A percentile compares a stretch with the other conserved stretches of the same genome.
These are phyloP conservation scores for Candida yuanshanica DNA, from an alignment of 805 yeast genomes.

Conservation along the genomic window DNA sequence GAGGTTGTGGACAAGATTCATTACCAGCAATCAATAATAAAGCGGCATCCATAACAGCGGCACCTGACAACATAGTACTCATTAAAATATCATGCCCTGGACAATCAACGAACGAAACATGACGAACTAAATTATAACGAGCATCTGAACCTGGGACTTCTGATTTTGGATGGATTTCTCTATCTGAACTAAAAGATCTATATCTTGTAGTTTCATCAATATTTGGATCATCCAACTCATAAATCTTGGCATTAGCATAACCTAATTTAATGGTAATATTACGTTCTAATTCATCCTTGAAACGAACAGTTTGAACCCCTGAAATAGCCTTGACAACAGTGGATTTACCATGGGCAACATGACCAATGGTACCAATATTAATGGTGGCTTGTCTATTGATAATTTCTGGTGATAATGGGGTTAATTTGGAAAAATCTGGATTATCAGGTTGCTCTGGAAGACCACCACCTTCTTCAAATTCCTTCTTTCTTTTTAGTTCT, in stretches of 20 bases:
- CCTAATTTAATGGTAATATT: slow-evolving; percentile 98
- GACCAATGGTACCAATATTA: slow-evolving; percentile 96
- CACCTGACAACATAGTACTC: slow-evolving; percentile 99
- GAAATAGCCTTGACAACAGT: slow-evolving; percentile 95
- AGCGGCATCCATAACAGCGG: slow-evolving; percentile 99
- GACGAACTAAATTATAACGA: slow-evolving; percentile 86
- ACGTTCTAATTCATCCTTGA: slow-evolving; percentile 98
- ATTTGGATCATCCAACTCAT: slow-evolving; percentile 78
- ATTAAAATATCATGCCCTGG: slow-evolving; percentile 99
- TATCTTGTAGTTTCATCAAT: slow-evolving; percentile 95
- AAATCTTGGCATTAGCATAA: slow-evolving; percentile 97
- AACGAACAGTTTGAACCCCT: slow-evolving; percentile 98
- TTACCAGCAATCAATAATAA: slow-evolving; percentile 93
- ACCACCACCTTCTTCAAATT: slow-evolving; percentile 98
- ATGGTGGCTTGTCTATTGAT: slow-evolving; percentile 98
- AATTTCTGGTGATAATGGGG: slow-evolving; percentile 90
- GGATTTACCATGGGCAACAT: slow-evolving; percentile 92
- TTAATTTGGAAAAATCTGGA: slow-evolving; percentile 75
- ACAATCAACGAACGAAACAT: slow-evolving; percentile 98
- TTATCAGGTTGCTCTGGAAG: slow-evolving; percentile 92
- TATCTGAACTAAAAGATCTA: slow-evolving; percentile 89
- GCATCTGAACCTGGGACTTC: slow-evolving; percentile 84
- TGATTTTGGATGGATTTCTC: slow-evolving; percentile 91
- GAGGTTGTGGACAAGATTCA: slow-evolving; percentile 99
- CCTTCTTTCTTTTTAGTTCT: slow-evolving; percentile 73